Conservation (phyloP, 1,284 basidiomycete genomes). For the Leccinum angustisporum region DNA sequence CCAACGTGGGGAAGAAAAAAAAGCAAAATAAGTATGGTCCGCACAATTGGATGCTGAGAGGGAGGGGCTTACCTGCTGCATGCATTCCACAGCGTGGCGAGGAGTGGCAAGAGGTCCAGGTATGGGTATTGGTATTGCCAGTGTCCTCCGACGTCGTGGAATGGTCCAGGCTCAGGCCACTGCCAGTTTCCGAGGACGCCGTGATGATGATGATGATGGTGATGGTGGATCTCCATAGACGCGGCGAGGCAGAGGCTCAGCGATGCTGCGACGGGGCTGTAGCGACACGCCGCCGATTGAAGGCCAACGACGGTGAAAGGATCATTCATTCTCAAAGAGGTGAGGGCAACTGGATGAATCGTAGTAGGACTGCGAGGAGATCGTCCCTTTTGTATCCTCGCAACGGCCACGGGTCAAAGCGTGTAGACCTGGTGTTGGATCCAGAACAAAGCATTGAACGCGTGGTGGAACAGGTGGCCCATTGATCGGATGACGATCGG, state of each 20-base stretch:
- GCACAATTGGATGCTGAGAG: not conserved
- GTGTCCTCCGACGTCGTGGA: not conserved
- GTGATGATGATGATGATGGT: not conserved
- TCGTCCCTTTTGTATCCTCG: constrained; percentile 10
- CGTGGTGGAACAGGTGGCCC: not conserved
- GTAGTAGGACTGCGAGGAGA: not conserved
- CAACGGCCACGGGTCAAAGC: not conserved
- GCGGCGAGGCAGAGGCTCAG: not conserved
- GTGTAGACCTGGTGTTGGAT: not conserved
- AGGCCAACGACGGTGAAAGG: not conserved
- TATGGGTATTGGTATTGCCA: constrained; percentile 41
- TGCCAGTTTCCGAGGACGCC: not conserved
- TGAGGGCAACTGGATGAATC: not conserved
- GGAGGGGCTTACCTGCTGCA: constrained; percentile 59
- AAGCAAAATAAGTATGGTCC: not conserved
- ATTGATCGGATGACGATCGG: not conserved
- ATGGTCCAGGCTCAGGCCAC: not conserved
- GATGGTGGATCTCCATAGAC: not conserved
- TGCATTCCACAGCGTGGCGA: constrained; percentile 72
- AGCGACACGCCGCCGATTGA: not conserved
- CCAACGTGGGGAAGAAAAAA: not conserved
- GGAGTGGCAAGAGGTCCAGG: constrained; percentile 68
- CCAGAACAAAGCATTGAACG: not conserved
- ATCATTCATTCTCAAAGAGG: constrained; percentile 2
- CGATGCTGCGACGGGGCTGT: not conserved